Conservation (phyloP, 2,329 filamentous ascomycete species). For the Xylariaceae sp. region DNA sequence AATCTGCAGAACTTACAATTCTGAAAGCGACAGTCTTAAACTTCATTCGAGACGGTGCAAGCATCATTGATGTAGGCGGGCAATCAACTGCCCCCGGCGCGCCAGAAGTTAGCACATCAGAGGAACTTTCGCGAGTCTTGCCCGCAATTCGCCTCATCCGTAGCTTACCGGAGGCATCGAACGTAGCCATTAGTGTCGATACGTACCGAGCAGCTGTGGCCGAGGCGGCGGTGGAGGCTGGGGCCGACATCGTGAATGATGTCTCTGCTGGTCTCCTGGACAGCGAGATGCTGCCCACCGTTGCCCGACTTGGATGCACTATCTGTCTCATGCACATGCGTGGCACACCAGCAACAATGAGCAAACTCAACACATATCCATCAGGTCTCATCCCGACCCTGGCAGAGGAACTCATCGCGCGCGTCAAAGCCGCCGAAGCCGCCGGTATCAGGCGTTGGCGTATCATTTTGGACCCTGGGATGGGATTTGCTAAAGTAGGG, state of each 20-base stretch:
- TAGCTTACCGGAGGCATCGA: slow-evolving; percentile 55
- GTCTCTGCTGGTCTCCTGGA: slow-evolving; percentile 81
- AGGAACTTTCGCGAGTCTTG: slow-evolving; percentile 74
- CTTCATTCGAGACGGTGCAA: slow-evolving; percentile 67
- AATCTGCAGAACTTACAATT: slow-evolving; percentile 33
- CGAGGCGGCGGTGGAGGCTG: slow-evolving; percentile 67
- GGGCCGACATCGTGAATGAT: slow-evolving; percentile 93
- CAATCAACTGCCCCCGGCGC: slow-evolving; percentile 85
- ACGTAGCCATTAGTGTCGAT: slow-evolving; percentile 80
- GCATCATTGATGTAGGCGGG: slow-evolving; percentile 87
- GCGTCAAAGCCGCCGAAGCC: slow-evolving; percentile 69
- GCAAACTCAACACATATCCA: slow-evolving; percentile 62
- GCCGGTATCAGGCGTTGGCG: slow-evolving; percentile 89
- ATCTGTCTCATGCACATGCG: slow-evolving; percentile 92
- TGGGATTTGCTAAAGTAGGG: slow-evolving; percentile 86
- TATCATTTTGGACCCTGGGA: slow-evolving; percentile 87
- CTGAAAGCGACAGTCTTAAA: slow-evolving; percentile 56
- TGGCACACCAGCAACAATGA: slow-evolving; percentile 81
- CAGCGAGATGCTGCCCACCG: slow-evolving; percentile 73
- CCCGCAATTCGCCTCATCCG: slow-evolving; percentile 75
- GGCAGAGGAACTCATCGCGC: slow-evolving; percentile 65
- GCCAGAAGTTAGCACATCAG: slow-evolving; percentile 61
- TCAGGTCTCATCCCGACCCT: slow-evolving; percentile 15
- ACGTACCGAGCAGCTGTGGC: slow-evolving; percentile 88
- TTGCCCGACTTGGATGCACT: slow-evolving; percentile 73